Evolutionary conservation across 805 yeast species (phyloP).

Genomic region (Kuraishia cidri): DNA sequence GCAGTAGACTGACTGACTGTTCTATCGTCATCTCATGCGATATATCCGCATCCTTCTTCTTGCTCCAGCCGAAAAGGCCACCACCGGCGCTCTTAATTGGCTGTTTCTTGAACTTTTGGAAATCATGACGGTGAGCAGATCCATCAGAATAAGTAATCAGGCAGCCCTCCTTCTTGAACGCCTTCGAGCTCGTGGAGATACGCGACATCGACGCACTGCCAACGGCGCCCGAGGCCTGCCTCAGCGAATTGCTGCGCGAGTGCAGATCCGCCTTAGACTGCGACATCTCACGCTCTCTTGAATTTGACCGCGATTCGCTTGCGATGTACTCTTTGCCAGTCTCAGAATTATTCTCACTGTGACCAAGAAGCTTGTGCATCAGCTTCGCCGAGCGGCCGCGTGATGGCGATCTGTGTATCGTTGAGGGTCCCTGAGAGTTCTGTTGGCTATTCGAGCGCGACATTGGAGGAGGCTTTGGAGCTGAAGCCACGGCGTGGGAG

Average conservation of each 20-base stretch:
- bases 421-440: no score
- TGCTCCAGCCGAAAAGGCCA: conserved; percentile 20
- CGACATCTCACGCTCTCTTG: background rate
- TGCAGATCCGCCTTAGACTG: background rate
- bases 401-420: no score
- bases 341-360: no score
- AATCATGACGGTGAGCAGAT: conserved; percentile 23
- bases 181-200: conserved; percentile 1
- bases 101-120: conserved; percentile 20
- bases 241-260: background rate
- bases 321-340: no score
- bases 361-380: conserved; percentile 11
- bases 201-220: background rate
- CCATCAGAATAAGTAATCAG: conserved; percentile 19
- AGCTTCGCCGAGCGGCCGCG: no score
- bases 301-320: no score
- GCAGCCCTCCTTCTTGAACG: conserved; percentile 13
- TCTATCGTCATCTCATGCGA: conserved; percentile 16
- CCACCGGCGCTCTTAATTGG: conserved; percentile 16
- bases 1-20: conserved; percentile 22
- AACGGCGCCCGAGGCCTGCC: no score
- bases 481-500: no score
- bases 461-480: no score
- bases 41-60: conserved; percentile 19
- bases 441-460: no score